These are phyloP conservation scores for Peltaster fructicola DNA, from an alignment of 2,329 filamentous ascomycete species.

Conservation along the genomic window DNA sequence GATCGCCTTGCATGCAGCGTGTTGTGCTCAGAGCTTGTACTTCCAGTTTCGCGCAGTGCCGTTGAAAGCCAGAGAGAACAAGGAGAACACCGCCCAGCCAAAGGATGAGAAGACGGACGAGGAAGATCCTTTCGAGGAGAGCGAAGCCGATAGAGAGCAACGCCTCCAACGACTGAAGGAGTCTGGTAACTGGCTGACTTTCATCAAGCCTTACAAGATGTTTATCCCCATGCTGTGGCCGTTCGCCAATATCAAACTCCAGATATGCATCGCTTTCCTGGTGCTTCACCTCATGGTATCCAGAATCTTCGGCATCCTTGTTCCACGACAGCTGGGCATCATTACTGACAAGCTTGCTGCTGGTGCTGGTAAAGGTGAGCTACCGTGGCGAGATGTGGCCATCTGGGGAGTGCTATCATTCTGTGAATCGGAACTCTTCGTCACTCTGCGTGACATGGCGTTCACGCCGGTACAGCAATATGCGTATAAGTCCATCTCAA, in stretches of 20 bases:
- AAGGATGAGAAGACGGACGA: conserved; percentile 7
- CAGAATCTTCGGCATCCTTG: conserved; percentile 57
- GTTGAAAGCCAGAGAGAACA: no score
- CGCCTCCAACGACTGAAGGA: conserved; percentile 48
- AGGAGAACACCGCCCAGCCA: no score
- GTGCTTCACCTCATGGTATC: conserved; percentile 49
- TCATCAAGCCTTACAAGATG: conserved; percentile 54
- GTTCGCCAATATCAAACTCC: conserved; percentile 44
- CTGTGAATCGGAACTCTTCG: conserved; percentile 33
- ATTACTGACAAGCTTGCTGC: conserved; percentile 52
- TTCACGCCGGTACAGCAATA: conserved; percentile 40
- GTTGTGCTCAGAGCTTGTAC: no score
- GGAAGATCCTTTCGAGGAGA: conserved; percentile 8
- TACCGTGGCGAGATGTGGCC: conserved; percentile 36
- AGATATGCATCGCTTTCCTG: conserved; percentile 50
- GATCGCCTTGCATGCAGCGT: no score
- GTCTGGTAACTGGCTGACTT: conserved; percentile 60
- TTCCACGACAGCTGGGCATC: conserved; percentile 66
- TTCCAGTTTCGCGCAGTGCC: no score
- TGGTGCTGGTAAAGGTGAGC: conserved; percentile 24
- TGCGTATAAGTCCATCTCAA: conserved; percentile 39
- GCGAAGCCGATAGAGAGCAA: conserved; percentile 34
- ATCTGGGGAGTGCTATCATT: conserved; percentile 34
- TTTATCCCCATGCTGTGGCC: conserved; percentile 72
- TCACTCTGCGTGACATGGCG: conserved; percentile 32